phyloP scores from a whole-genome alignment of 1,139 yeast species.

The Magnusiomyces magnusii region DNA sequence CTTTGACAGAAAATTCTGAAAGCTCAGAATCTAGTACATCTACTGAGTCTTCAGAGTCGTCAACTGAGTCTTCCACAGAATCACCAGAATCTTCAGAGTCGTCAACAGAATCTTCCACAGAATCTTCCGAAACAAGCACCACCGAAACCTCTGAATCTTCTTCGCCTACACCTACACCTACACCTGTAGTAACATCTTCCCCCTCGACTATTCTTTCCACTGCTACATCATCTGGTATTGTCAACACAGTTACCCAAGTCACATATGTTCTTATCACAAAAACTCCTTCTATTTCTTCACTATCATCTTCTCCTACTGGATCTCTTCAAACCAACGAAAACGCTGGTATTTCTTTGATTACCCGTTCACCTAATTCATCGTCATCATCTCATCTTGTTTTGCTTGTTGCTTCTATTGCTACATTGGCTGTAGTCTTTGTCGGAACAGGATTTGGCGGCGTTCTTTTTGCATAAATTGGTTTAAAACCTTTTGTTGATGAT shows the following conservation, averaged over 20 bases:
- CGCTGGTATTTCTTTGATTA: constrained; percentile 29
- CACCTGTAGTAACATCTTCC: background rate
- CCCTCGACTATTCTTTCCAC: background rate
- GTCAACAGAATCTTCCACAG: too few relatives aligned
- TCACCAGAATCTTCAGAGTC: too few relatives aligned
- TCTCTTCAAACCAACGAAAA: constrained; percentile 22
- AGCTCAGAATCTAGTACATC: too few relatives aligned
- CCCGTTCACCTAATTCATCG: background rate
- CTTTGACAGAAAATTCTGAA: too few relatives aligned
- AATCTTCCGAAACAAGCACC: too few relatives aligned
- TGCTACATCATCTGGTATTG: background rate
- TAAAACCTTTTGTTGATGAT: too few relatives aligned
- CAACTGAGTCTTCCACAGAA: too few relatives aligned
- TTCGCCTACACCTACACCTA: background rate
- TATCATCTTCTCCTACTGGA: constrained; percentile 27
- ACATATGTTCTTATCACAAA: constrained; percentile 1
- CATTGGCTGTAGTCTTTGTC: background rate
- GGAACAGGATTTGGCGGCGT: background rate
- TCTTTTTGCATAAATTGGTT: background rate
- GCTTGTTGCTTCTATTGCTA: background rate
- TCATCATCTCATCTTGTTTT: background rate
- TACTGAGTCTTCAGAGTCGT: too few relatives aligned
- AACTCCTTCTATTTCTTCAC: constrained; percentile 15
- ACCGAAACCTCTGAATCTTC: too few relatives aligned
- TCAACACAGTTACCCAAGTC: constrained; percentile 1